phyloP scores from a whole-genome alignment of 2,329 filamentous ascomycete species.

The Fusarium heterosporum region DNA sequence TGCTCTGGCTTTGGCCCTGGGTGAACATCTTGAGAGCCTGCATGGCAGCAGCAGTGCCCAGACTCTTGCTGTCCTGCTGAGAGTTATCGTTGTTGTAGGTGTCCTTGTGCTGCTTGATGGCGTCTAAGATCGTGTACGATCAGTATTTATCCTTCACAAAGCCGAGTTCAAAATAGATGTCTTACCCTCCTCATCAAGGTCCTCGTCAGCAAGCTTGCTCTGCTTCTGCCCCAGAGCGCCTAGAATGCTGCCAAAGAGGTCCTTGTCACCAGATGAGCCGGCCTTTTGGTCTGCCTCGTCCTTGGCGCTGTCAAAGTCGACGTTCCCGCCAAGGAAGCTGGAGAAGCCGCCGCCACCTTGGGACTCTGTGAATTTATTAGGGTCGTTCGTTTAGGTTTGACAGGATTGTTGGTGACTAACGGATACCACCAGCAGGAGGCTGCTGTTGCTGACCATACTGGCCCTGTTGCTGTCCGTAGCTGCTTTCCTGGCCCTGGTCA shows the following conservation, averaged over 20 bases:
- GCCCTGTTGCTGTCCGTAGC: slow-evolving; percentile 22
- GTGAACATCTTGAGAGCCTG: slow-evolving; percentile 85
- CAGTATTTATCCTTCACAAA: background rate
- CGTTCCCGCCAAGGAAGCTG: slow-evolving; percentile 56
- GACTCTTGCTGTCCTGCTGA: slow-evolving; percentile 61
- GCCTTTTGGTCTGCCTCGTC: slow-evolving; percentile 61
- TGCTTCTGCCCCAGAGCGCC: slow-evolving; percentile 63
- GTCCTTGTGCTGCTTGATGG: slow-evolving; percentile 79
- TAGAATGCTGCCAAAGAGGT: slow-evolving; percentile 63
- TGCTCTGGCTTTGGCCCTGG: slow-evolving; percentile 60
- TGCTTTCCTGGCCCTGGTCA: slow-evolving; percentile 6
- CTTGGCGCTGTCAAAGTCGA: slow-evolving; percentile 62
- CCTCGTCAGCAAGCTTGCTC: slow-evolving; percentile 59
- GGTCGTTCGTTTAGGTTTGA: background rate
- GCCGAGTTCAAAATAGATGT: too few species aligned
- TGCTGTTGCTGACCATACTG: slow-evolving; percentile 39
- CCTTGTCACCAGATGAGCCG: slow-evolving; percentile 59
- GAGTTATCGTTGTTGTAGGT: slow-evolving; percentile 70
- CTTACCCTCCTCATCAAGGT: slow-evolving; percentile 63
- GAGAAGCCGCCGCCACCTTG: slow-evolving; percentile 52
- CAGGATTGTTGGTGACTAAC: slow-evolving; percentile 39
- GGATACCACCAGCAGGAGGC: slow-evolving; percentile 43
- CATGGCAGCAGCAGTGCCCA: slow-evolving; percentile 81
- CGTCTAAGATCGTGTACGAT: slow-evolving; percentile 58
- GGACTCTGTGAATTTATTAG: slow-evolving; percentile 48